Evolutionary conservation across 1,284 basidiomycete species (phyloP).

Genomic region (Schizophyllum amplum): DNA sequence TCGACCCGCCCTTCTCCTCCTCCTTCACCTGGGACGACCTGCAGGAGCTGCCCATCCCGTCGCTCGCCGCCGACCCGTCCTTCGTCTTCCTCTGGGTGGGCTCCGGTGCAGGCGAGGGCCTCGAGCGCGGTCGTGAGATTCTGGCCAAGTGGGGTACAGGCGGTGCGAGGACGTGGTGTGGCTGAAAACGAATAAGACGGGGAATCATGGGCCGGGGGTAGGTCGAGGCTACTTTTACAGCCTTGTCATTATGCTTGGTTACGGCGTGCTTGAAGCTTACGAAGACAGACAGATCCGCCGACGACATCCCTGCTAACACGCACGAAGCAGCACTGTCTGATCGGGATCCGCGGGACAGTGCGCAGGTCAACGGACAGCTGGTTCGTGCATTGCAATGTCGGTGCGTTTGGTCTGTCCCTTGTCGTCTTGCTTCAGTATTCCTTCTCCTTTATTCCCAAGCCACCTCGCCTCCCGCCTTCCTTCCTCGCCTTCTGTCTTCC

Average conservation of each 20-base stretch:
- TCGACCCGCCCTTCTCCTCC: conserved; percentile 83
- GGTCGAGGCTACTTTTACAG: conserved; percentile 20
- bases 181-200: conserved; percentile 82
- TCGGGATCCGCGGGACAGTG: conserved; percentile 98
- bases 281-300: conserved; percentile 63
- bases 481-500: too few relatives aligned
- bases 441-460: neutral
- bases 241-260: too few relatives aligned
- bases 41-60: conserved; percentile 75
- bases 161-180: conserved; percentile 96
- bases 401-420: conserved; percentile 30
- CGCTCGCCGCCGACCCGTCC: conserved; percentile 82
- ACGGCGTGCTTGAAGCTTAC: too few relatives aligned
- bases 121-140: conserved; percentile 89
- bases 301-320: conserved; percentile 79
- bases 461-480: neutral
- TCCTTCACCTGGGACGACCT: conserved; percentile 82
- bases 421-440: too few relatives aligned
- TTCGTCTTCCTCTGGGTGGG: conserved; percentile 98
- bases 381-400: conserved; percentile 98
- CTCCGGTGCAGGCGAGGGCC: conserved; percentile 80
- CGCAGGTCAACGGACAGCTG: conserved; percentile 87
- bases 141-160: conserved; percentile 94
- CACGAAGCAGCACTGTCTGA: conserved; percentile 94
- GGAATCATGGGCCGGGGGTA: conserved; percentile 69